Base-by-base conservation (phyloP, 768 basidiomycete species). In the Lentinula sp. region DNA sequence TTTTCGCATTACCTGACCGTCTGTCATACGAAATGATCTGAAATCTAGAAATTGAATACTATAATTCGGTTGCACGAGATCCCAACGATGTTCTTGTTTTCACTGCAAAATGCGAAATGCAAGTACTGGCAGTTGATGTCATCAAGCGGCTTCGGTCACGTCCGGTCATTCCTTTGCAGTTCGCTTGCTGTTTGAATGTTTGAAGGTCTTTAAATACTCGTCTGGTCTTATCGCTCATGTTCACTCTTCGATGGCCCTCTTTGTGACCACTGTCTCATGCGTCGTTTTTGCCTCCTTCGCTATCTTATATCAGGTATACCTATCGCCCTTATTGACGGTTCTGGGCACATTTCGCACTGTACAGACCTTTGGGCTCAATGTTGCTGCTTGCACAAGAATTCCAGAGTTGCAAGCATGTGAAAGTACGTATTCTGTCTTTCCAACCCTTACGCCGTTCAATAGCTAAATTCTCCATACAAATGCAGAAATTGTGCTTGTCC, bases 361-460 rank as follows among this genome's bases (percentile, higher is more conserved):
- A 10, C 66, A 77, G 51, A 56, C 79, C 0, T 61, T 83, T 3
- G 82, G 82, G 16, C 84, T 83, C 65, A 65, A 68, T 0, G 8
- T 13, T 15, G 13, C 49, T 40, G 62, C 78, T 37, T 89, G 88
- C 70, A 76, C 66, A 23, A 71, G 67, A 0, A 72, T 87, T 16
- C 76, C 80, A 5, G 77, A 80, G n/a, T 70, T 88, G 18, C 72
- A 83, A 61, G 88, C 86, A 23, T 89, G 88, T 64, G 87, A 89
- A 73, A 88, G 88, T 87, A 65, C 28, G 80, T 43, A 28, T 28
- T 28, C 28, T 28, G 28, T 28, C 3, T 28, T 28, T 28, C 28
- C 28, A 28, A 4, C 1, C 28, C 28, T 28, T 28, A 28, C 28
- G 28, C 28, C 28, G 28, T 28, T 28, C 2, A 2, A 28, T 28